Evolutionary conservation across 176 grass and related monocot genomes (phyloP).

Genomic region (Oryza meyeriana): DNA sequence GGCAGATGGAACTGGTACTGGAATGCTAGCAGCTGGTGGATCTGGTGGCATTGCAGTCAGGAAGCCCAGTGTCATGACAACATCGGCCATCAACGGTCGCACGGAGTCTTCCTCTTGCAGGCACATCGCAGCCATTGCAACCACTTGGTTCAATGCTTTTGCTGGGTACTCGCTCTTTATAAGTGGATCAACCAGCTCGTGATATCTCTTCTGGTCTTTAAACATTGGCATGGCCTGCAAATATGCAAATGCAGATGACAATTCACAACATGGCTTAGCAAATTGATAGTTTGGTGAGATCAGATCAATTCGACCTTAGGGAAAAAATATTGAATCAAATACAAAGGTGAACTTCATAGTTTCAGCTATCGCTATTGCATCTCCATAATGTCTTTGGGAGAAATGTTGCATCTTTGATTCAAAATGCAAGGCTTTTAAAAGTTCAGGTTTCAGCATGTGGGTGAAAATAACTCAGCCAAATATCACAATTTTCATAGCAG

Average conservation of each 20-base stretch:
- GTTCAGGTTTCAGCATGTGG: background rate
- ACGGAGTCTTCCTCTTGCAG: slow-evolving; percentile 86
- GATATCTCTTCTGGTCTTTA: slow-evolving; percentile 86
- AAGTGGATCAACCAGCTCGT: slow-evolving; percentile 75
- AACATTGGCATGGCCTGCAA: slow-evolving; percentile 80
- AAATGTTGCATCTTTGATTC: background rate
- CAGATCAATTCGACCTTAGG: background rate
- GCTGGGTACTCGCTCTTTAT: slow-evolving; percentile 60
- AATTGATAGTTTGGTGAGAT: background rate
- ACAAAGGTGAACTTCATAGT: background rate
- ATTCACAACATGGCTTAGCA: background rate
- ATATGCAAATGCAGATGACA: background rate
- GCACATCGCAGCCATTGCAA: slow-evolving; percentile 93
- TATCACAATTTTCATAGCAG: background rate
- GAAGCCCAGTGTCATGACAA: slow-evolving; percentile 84
- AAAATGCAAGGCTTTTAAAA: background rate
- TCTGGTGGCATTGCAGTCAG: slow-evolving; percentile 44
- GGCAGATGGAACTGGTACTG: background rate
- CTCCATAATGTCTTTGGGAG: background rate
- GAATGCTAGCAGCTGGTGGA: slow-evolving; percentile 6
- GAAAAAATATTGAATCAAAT: background rate
- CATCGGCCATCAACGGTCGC: slow-evolving; percentile 73
- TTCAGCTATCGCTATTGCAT: background rate
- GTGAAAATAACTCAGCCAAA: background rate
- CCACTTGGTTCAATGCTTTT: slow-evolving; percentile 80